Conservation (phyloP, 169 alveolate species). For the Eimeria tenella region DNA sequence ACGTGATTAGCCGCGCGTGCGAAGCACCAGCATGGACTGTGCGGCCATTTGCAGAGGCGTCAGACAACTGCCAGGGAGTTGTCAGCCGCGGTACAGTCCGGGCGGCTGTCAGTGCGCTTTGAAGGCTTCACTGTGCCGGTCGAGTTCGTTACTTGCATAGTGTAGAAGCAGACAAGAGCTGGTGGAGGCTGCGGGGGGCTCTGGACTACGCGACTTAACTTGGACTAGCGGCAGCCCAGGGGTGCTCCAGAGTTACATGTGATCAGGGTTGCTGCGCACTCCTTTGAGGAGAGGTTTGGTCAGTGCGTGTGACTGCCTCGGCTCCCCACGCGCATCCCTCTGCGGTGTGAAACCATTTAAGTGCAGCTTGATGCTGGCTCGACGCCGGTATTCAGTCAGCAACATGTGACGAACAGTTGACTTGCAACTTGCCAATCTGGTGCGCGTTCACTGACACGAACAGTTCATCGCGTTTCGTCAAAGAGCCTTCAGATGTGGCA, state of each 20-base stretch:
- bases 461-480: not conserved
- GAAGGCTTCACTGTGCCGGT: conserved; percentile 9
- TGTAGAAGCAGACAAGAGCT: not conserved
- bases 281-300: not conserved
- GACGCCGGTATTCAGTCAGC: not conserved
- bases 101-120: conserved; percentile 46
- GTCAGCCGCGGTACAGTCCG: conserved; percentile 40
- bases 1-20: conserved; percentile 24
- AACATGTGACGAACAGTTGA: not conserved
- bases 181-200: not conserved
- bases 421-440: not conserved
- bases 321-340: not conserved
- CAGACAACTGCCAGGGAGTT: not conserved
- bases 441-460: not conserved
- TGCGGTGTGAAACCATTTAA: not conserved
- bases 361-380: not conserved
- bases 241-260: no score
- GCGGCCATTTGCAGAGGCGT: conserved; percentile 24
- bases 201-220: no score
- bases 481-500: not conserved
- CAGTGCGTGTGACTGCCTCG: not conserved
- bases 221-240: no score
- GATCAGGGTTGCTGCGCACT: not conserved
- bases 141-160: conserved; percentile 10
- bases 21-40: conserved; percentile 38